phyloP scores from a whole-genome alignment of 2,329 filamentous ascomycete genomes.

The Stagonosporopsis tanaceti region DNA sequence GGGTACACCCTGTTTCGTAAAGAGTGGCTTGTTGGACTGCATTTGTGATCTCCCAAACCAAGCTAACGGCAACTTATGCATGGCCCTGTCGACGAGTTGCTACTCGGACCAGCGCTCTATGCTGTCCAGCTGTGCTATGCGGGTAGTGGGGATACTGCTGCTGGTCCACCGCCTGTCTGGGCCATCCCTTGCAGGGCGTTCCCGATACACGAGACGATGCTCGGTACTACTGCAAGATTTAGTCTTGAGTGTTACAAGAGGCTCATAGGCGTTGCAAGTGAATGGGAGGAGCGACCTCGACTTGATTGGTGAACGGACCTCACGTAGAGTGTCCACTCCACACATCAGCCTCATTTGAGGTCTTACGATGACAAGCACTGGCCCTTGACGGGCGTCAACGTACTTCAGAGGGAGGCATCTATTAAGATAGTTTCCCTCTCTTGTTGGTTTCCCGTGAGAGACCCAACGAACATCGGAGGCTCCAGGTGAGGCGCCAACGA shows the following conservation, averaged over 20 bases:
- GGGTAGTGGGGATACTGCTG: not conserved
- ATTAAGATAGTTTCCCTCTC: not conserved
- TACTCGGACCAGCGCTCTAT: constrained; percentile 1
- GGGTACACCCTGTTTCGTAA: constrained; percentile 1
- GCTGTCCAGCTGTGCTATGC: constrained; percentile 1
- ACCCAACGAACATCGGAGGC: constrained; percentile 5
- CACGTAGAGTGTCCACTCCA: not conserved
- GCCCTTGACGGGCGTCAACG: not conserved
- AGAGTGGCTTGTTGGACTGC: constrained; percentile 8
- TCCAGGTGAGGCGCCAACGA: constrained; percentile 1
- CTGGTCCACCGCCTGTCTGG: not conserved
- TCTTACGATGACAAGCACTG: constrained; percentile 2
- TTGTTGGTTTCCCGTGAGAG: constrained; percentile 6
- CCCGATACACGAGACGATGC: not conserved
- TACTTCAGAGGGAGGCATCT: constrained; percentile 2
- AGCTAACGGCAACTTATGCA: constrained; percentile 4
- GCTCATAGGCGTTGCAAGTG: constrained; percentile 3
- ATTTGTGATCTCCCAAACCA: not conserved
- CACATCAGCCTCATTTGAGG: not conserved
- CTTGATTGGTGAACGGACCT: not conserved
- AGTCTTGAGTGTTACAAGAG: constrained; percentile 8
- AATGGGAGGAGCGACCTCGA: constrained; percentile 13
- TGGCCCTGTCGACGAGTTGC: not conserved
- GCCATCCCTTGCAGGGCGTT: constrained; percentile 2
- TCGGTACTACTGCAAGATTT: not conserved